Conservation (phyloP, 225 moss, liverwort and hornwort genomes). For the Climacium dendroides region DNA sequence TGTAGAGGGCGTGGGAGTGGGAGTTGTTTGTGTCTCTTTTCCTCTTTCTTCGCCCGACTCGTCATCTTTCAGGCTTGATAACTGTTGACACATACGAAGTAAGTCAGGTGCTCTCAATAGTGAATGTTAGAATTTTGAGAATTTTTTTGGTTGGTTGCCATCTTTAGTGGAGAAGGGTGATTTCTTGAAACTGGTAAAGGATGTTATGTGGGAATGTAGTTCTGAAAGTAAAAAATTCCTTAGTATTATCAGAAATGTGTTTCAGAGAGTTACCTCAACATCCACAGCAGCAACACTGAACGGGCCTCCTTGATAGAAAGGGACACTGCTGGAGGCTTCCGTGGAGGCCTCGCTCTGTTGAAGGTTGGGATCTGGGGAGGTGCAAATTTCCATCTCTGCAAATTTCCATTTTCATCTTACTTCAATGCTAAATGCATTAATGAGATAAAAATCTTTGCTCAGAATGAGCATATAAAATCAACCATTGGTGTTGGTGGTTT, state of each 20-base stretch:
- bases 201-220: not conserved
- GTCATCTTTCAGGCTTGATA: conserved; percentile 26
- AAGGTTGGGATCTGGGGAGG: conserved; percentile 13
- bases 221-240: not conserved
- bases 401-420: not conserved
- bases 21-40: conserved; percentile 13
- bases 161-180: not conserved
- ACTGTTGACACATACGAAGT: not conserved
- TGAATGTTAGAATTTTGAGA: not conserved
- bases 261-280: conserved; percentile 20
- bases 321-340: conserved; percentile 40
- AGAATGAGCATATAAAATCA: not conserved
- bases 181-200: not conserved
- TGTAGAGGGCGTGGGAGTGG: conserved; percentile 23
- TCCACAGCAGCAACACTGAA: conserved; percentile 36
- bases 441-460: not conserved
- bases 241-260: not conserved
- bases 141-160: not conserved
- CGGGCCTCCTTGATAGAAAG: conserved; percentile 33
- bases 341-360: conserved; percentile 33
- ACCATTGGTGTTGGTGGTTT: not conserved
- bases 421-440: not conserved
- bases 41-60: conserved; percentile 32
- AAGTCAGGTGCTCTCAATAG: not conserved
- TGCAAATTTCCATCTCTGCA: conserved; percentile 15